Percentiles rank a stretch among this genome's conserved stretches.
Conservation (phyloP, 2,329 filamentous ascomycete genomes). For the Pseudogymnoascus sp. region DNA sequence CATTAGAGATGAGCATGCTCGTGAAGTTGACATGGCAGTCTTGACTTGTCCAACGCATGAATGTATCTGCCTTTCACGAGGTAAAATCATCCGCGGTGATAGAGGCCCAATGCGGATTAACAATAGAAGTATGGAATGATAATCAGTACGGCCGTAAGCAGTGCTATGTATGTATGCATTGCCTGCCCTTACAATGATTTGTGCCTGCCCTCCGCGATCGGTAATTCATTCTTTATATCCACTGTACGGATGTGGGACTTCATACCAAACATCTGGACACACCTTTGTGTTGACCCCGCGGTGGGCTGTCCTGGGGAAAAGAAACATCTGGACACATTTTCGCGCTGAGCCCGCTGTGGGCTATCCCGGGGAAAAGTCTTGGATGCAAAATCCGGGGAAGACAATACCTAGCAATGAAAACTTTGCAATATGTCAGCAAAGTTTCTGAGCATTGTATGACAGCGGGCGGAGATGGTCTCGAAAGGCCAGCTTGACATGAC, state of each 20-base stretch:
- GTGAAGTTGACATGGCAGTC: not conserved
- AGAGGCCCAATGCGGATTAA: not conserved
- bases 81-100: not conserved
- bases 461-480: not conserved
- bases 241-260: not conserved
- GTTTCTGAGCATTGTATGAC: not conserved
- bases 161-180: no score
- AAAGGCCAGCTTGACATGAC: not conserved
- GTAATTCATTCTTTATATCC: not conserved
- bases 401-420: not conserved
- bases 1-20: slow-evolving; percentile 1
- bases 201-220: not conserved
- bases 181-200: not conserved
- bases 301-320: slow-evolving; percentile 2
- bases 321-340: not conserved
- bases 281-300: not conserved
- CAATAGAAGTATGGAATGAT: not conserved
- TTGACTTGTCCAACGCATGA: not conserved
- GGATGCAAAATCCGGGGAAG: not conserved
- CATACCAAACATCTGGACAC: not conserved
- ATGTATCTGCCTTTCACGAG: not conserved
- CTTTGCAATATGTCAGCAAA: slow-evolving; percentile 1
- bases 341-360: not conserved
- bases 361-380: not conserved
- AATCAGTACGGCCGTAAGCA: not conserved